These are phyloP conservation scores for Sordaria brevicollis DNA, from an alignment of 495 filamentous ascomycete species.

Conservation along the genomic window DNA sequence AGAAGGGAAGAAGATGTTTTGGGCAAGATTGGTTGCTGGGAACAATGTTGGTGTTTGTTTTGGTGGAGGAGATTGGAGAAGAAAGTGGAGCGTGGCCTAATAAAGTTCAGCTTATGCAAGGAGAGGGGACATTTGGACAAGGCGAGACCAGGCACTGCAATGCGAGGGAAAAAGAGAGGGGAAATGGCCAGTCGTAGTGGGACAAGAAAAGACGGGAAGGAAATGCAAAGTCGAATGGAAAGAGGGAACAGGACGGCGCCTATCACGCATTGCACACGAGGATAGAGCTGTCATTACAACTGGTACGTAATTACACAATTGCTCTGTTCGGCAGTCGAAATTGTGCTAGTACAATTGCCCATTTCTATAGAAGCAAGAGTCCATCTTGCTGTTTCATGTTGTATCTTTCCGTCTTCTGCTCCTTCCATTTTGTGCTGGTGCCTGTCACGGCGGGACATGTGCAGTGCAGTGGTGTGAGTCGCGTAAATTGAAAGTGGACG, in stretches of 20 bases:
- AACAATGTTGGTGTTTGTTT: not conserved
- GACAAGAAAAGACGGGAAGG: not conserved
- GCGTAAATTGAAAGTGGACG: slow-evolving; percentile 15
- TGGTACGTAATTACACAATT: not conserved
- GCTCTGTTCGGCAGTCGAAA: not conserved
- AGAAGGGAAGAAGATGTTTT: not conserved
- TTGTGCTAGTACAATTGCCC: not conserved
- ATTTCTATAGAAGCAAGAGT: not conserved
- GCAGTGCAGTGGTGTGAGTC: slow-evolving; percentile 4
- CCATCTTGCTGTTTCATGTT: not conserved
- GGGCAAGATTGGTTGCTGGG: not conserved
- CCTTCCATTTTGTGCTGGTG: not conserved
- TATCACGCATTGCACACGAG: not conserved
- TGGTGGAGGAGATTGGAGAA: not conserved
- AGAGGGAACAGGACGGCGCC: not conserved
- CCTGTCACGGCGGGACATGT: not conserved
- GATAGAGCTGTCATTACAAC: not conserved
- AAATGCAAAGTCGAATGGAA: no score
- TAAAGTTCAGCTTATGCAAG: not conserved
- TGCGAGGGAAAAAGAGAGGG: not conserved
- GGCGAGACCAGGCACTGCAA: not conserved
- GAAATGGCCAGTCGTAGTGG: not conserved
- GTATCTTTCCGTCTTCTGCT: not conserved
- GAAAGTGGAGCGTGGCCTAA: not conserved
- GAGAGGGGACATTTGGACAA: not conserved